Conservation (phyloP, 495 filamentous ascomycete species). For the Tetracladium marchalianum region DNA sequence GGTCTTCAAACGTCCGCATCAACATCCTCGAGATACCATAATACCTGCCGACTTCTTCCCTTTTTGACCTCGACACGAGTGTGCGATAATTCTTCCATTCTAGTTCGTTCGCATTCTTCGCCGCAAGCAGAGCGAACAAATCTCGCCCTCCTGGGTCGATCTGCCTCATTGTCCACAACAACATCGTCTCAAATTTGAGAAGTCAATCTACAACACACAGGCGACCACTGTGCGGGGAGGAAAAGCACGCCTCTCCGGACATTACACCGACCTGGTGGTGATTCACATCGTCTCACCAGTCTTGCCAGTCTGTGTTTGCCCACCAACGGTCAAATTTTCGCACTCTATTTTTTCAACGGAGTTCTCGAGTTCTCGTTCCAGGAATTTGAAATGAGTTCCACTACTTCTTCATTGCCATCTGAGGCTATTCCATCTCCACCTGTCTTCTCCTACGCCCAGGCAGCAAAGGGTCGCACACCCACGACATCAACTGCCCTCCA, state of each 20-base stretch:
- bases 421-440: constrained; percentile 11
- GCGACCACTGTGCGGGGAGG: constrained; percentile 23
- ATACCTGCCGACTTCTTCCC: neutral
- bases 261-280: constrained; percentile 15
- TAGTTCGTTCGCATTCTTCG: too few relatives aligned
- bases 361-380: neutral
- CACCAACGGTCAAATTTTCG: neutral
- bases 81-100: too few relatives aligned
- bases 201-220: too few relatives aligned
- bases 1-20: neutral
- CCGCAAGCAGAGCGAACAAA: too few relatives aligned
- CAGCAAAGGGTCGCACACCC: constrained; percentile 64
- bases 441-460: constrained; percentile 89
- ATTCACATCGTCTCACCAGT: constrained; percentile 10
- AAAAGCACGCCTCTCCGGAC: constrained; percentile 27
- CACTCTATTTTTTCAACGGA: too few relatives aligned
- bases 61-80: neutral
- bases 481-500: constrained; percentile 12
- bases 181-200: too few relatives aligned
- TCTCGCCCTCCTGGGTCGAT: neutral
- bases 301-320: constrained; percentile 8
- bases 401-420: constrained; percentile 7
- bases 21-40: neutral
- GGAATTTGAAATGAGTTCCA: constrained; percentile 15
- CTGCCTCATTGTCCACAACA: constrained; percentile 1